Evolutionary conservation across 371 early-diverging fungal genomes (phyloP), one percentile per base, ranked within the genome.

Genomic region (Syncephalastrum monosporum): DNA sequence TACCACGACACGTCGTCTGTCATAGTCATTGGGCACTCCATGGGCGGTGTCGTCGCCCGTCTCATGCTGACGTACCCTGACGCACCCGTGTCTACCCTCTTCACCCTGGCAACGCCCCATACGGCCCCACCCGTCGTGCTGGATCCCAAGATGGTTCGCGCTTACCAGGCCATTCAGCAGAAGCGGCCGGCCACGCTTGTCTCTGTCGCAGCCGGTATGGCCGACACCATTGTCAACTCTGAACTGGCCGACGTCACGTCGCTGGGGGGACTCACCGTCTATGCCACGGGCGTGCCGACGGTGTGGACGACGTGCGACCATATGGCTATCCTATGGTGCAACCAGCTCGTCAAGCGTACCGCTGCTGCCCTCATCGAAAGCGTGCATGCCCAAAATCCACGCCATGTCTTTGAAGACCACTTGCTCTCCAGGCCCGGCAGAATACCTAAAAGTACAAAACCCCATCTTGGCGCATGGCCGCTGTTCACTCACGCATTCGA

Each of bases 1-100:
- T 90, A 90, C 42, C 64, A 65, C 38, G 75, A 73, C 27, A 85
- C 85, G 14, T 79, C 82, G 5, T 88, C 92, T 13, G 95, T 97
- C 19, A 71, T 93, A 7, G 72, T 98, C 16, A 72, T 98, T 38
- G 97, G 93, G 3, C 98, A 97, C 62, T 95, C 95, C 14, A 97
- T 98, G 97, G 98, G 98, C 15, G 98, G 98, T 23, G 82, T 96
- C 15, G 97, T 97, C 2, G 95, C 95, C 13, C 76, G 97, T 12
- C 81, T 89, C 5, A 79, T 91, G 61, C 81, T 94, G 53, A 85
- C 85, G 61, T 91, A 91, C 64, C 72, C 77, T 4, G 81, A 83
- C 3, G 90, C 90, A 2, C 81, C 90, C 0, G 87, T 97, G 49
- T 85, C 88, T 55, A 87, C 92, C 4, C 85, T 98, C 55, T 67